Conservation (phyloP, 2,329 filamentous ascomycete species). For the Cadophora gregata region DNA sequence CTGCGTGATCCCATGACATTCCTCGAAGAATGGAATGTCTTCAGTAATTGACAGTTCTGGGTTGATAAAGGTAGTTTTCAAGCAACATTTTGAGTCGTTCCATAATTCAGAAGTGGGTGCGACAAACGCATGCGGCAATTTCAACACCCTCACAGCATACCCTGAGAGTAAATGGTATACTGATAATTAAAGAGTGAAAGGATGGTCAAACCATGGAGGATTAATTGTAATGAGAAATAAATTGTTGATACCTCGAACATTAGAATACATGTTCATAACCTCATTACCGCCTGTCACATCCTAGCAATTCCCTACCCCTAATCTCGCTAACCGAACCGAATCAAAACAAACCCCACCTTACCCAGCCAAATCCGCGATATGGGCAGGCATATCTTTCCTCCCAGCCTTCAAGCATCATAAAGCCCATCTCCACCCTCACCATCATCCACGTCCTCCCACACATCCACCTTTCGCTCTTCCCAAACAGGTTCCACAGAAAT, state of each 20-base stretch:
- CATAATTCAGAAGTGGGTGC: too few relatives aligned
- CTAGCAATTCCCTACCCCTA: background rate
- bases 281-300: background rate
- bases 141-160: too few relatives aligned
- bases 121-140: too few relatives aligned
- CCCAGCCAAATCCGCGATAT: background rate
- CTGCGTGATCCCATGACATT: background rate
- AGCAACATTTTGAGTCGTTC: too few relatives aligned
- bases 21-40: too few relatives aligned
- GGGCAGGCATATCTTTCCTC: background rate
- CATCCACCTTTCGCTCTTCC: constrained; percentile 19
- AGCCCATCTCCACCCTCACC: background rate
- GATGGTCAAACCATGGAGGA: too few relatives aligned
- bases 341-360: background rate
- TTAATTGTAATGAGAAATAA: too few relatives aligned
- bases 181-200: too few relatives aligned
- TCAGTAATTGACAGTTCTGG: too few relatives aligned
- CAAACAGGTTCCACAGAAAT: constrained; percentile 33
- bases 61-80: too few relatives aligned
- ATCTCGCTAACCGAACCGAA: background rate
- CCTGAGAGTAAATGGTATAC: too few relatives aligned
- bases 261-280: background rate
- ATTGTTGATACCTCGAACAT: too few relatives aligned
- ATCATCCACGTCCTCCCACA: constrained; percentile 8
- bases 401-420: background rate